phyloP scores from a whole-genome alignment of 768 basidiomycete species.

The Xerocomellus dryophilus region DNA sequence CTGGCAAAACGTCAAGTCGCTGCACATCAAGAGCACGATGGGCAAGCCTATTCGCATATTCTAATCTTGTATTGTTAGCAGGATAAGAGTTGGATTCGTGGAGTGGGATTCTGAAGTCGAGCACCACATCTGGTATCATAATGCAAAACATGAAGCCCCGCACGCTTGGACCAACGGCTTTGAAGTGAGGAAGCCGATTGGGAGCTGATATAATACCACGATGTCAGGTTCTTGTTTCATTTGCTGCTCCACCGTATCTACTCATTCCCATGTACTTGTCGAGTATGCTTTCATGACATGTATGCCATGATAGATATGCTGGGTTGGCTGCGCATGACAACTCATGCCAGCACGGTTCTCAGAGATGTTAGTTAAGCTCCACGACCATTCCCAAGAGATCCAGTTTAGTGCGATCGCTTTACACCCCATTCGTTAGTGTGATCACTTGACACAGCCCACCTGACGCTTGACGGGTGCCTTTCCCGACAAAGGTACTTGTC shows the following conservation, averaged over 20 bases:
- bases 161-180: conserved; percentile 97
- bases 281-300: conserved; percentile 14
- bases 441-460: conserved; percentile 13
- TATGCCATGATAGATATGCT: conserved; percentile 7
- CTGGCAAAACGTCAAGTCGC: conserved; percentile 99
- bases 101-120: conserved; percentile 15
- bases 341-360: conserved; percentile 11
- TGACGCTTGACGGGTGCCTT: conserved; percentile 13
- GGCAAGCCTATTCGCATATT: conserved; percentile 96
- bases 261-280: conserved; percentile 22
- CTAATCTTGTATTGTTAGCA: conserved; percentile 40
- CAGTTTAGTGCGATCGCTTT: background rate
- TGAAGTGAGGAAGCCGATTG: conserved; percentile 72
- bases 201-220: conserved; percentile 68
- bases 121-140: conserved; percentile 41
- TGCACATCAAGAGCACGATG: conserved; percentile 99
- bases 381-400: conserved; percentile 7
- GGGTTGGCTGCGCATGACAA: background rate
- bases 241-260: conserved; percentile 10
- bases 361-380: conserved; percentile 3
- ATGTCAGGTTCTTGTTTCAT: conserved; percentile 22
- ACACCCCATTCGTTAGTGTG: background rate
- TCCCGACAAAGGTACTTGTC: conserved; percentile 16
- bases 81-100: conserved; percentile 9
- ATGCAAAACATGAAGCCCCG: conserved; percentile 96